Evolutionary conservation across 1,284 basidiomycete species (phyloP).

Genomic region (Omphalotus olearius): DNA sequence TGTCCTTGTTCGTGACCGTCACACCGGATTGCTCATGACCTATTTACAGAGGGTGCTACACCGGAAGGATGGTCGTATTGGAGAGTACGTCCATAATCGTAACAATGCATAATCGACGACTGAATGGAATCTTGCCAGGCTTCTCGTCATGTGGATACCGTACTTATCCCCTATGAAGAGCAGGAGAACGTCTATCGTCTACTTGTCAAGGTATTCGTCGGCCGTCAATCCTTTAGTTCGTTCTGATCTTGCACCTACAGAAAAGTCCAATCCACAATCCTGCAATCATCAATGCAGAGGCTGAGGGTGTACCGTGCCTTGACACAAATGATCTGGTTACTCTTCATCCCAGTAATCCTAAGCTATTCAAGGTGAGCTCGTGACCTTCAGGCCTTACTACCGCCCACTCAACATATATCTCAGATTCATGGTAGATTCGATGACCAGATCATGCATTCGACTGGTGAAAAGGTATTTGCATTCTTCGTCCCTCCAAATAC

Average conservation of each 20-base stretch:
- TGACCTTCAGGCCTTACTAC: too few relatives aligned
- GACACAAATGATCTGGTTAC: background rate
- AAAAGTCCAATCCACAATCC: background rate
- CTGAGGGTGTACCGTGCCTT: background rate
- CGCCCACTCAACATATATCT: too few relatives aligned
- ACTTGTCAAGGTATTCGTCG: background rate
- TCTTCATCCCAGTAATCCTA: background rate
- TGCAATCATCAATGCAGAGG: background rate
- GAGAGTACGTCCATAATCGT: too few relatives aligned
- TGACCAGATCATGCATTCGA: constrained; percentile 11
- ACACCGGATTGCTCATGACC: too few relatives aligned
- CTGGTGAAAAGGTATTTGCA: constrained; percentile 15
- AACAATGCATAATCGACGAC: too few relatives aligned
- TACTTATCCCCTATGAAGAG: background rate
- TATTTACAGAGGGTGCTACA: too few relatives aligned
- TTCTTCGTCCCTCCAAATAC: too few relatives aligned
- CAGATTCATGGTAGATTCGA: background rate
- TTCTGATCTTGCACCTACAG: background rate
- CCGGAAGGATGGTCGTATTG: background rate
- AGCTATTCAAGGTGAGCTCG: background rate
- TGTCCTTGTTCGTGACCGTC: background rate
- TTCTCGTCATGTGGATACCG: background rate
- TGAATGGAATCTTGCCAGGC: background rate
- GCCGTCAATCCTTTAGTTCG: background rate
- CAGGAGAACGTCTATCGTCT: background rate